These are phyloP conservation scores for Blastomyces emzantsi DNA, from an alignment of 2,329 filamentous ascomycete genomes.

Conservation along the genomic window DNA sequence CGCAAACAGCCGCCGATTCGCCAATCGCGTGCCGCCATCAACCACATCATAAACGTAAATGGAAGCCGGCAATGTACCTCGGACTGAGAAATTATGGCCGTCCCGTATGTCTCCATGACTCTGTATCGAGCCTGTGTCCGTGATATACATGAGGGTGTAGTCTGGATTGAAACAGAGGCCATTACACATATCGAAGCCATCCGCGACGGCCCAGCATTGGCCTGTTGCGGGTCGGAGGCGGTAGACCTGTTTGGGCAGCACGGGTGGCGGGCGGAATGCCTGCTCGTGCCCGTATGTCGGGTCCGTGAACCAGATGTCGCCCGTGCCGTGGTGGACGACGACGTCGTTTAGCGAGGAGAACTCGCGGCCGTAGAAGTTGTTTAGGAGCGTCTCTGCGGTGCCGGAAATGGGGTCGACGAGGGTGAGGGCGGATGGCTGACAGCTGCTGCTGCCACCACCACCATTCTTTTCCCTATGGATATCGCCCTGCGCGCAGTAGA, in stretches of 20 bases:
- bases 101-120: constrained; percentile 17
- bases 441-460: neutral
- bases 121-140: constrained; percentile 31
- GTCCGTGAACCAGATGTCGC: constrained; percentile 35
- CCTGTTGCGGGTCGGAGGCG: constrained; percentile 30
- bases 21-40: constrained; percentile 35
- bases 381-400: constrained; percentile 22
- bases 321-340: constrained; percentile 26
- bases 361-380: constrained; percentile 29
- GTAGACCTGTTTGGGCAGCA: constrained; percentile 32
- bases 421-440: constrained; percentile 17
- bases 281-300: constrained; percentile 32
- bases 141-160: constrained; percentile 33
- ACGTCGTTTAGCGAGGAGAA: constrained; percentile 36
- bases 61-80: constrained; percentile 17
- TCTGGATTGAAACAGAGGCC: constrained; percentile 37
- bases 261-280: constrained; percentile 26
- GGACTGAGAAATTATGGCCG: constrained; percentile 13
- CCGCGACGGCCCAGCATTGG: constrained; percentile 30
- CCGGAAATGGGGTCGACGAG: constrained; percentile 21
- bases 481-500: constrained; percentile 39
- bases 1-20: constrained; percentile 46
- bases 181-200: constrained; percentile 35
- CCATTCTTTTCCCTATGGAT: constrained; percentile 2
- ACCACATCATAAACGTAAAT: constrained; percentile 37